Evolutionary conservation across 306 rosid species (phyloP).

Genomic region (Cucumis hystrix): DNA sequence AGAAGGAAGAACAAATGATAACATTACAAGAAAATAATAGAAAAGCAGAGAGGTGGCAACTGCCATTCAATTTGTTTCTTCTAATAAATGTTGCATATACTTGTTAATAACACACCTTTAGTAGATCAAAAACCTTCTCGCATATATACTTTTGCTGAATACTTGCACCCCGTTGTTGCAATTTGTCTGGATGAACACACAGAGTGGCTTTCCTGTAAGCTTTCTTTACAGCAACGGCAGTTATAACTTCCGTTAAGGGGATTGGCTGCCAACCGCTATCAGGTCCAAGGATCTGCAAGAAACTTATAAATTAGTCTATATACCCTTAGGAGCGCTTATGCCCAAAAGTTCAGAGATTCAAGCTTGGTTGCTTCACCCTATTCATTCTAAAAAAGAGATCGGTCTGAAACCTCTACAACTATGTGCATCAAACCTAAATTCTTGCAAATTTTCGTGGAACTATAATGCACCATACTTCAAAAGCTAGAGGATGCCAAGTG

Average conservation of each 20-base stretch:
- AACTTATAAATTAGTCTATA: neutral
- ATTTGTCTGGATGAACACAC: slow-evolving; percentile 91
- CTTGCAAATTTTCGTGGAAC: neutral
- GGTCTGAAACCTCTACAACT: neutral
- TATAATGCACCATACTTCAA: neutral
- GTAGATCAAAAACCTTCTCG: slow-evolving; percentile 90
- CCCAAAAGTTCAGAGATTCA: neutral
- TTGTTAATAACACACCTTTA: slow-evolving; percentile 45
- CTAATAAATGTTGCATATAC: neutral
- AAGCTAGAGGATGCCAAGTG: neutral
- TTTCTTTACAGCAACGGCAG: slow-evolving; percentile 84
- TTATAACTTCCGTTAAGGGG: slow-evolving; percentile 80
- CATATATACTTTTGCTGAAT: slow-evolving; percentile 83
- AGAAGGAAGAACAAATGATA: neutral
- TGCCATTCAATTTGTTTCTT: neutral
- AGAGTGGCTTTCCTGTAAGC: slow-evolving; percentile 97
- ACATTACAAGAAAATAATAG: neutral
- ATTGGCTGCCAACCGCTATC: slow-evolving; percentile 89
- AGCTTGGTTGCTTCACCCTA: neutral
- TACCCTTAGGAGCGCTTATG: neutral
- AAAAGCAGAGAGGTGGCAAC: neutral
- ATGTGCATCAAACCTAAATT: neutral
- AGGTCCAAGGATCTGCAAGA: slow-evolving; percentile 73
- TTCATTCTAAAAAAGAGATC: neutral
- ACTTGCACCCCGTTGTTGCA: slow-evolving; percentile 87